Evolutionary conservation across 1,139 yeast species (phyloP).

Genomic region (Wickerhamiella pararugosa): DNA sequence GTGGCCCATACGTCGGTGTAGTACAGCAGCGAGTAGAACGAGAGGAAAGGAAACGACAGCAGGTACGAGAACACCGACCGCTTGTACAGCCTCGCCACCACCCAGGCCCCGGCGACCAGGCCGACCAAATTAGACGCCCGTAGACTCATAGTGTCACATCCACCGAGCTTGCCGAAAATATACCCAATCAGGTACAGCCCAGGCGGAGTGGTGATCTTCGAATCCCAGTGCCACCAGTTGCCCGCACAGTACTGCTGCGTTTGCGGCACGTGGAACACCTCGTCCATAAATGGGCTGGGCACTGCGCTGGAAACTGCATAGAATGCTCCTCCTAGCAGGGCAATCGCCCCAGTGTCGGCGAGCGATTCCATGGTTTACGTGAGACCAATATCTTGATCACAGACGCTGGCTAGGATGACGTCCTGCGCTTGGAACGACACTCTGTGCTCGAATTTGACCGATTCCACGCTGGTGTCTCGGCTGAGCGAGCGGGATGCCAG

Average conservation of each 20-base stretch:
- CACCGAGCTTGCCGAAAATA: constrained; percentile 20
- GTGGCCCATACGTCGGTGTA: constrained; percentile 95
- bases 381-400: not conserved
- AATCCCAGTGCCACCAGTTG: constrained; percentile 57
- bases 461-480: constrained; percentile 26
- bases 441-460: constrained; percentile 15
- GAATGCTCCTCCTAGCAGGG: constrained; percentile 9
- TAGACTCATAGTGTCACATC: constrained; percentile 29
- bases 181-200: constrained; percentile 66
- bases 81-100: constrained; percentile 8
- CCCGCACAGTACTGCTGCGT: constrained; percentile 51
- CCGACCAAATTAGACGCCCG: constrained; percentile 52
- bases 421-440: constrained; percentile 13
- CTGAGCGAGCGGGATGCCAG: constrained; percentile 61
- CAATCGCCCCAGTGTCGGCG: not conserved
- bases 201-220: constrained; percentile 93
- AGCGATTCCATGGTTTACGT: constrained; percentile 4
- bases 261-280: constrained; percentile 72
- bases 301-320: constrained; percentile 14
- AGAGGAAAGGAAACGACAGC: constrained; percentile 45
- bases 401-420: not conserved
- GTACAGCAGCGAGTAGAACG: constrained; percentile 58
- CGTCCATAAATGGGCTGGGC: constrained; percentile 39
- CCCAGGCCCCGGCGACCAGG: constrained; percentile 32
- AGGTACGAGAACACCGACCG: constrained; percentile 5